These are phyloP conservation scores for Rhizoclosmatium sp. DNA, from an alignment of 192 early-diverging fungal genomes.

Conservation along the genomic window DNA sequence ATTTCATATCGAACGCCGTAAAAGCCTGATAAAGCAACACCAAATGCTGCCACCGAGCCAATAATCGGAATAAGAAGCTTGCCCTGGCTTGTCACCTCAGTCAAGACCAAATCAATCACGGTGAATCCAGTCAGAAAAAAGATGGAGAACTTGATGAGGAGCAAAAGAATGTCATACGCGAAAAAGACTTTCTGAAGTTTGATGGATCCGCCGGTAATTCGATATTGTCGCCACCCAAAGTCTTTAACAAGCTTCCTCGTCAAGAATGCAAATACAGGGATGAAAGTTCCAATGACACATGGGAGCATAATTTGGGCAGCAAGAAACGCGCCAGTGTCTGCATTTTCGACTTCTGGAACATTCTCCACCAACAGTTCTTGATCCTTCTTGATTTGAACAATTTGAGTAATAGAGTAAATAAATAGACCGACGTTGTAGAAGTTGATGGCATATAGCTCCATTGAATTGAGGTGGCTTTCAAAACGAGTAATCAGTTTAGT, in stretches of 20 bases:
- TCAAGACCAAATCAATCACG: constrained; percentile 13
- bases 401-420: constrained; percentile 3
- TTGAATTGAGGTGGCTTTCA: background rate
- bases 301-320: constrained; percentile 6
- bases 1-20: constrained; percentile 13
- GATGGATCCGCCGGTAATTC: background rate
- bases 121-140: constrained; percentile 2
- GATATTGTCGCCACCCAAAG: constrained; percentile 23
- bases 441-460: constrained; percentile 2
- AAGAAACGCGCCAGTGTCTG: background rate
- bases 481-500: background rate
- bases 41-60: background rate
- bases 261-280: background rate
- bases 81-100: constrained; percentile 2
- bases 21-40: background rate
- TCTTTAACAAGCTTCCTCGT: background rate
- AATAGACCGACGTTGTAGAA: constrained; percentile 18
- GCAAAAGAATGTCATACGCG: constrained; percentile 2
- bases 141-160: constrained; percentile 1
- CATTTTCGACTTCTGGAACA: background rate
- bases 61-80: background rate
- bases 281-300: background rate
- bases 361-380: background rate
- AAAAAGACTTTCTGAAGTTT: constrained; percentile 3
- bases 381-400: constrained; percentile 4